Evolutionary conservation across 345 rosid genomes (phyloP).

Genomic region (Trapa bicornis): DNA sequence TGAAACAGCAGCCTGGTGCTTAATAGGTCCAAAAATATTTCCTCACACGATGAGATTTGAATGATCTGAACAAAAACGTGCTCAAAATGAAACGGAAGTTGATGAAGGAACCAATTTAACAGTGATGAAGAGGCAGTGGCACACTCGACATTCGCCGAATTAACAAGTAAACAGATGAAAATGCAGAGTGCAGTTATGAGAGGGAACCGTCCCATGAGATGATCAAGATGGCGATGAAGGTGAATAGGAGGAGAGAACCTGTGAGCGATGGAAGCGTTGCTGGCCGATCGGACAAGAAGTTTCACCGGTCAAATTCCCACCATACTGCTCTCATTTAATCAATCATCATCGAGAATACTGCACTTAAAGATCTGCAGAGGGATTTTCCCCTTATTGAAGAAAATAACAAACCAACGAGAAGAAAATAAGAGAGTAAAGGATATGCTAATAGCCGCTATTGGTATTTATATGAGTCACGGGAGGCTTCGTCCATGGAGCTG

Average conservation of each 20-base stretch:
- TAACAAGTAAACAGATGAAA: background rate
- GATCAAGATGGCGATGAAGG: background rate
- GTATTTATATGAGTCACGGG: conserved; percentile 46
- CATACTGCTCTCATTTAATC: background rate
- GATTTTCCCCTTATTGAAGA: background rate
- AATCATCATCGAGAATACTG: background rate
- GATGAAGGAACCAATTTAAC: background rate
- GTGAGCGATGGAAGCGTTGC: background rate
- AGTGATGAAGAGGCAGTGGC: background rate
- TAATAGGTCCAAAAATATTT: no score
- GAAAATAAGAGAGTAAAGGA: conserved; percentile 17
- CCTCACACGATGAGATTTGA: no score
- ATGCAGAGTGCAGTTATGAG: background rate
- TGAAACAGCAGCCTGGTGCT: no score
- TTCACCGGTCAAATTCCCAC: background rate
- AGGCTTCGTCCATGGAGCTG: background rate
- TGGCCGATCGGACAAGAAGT: background rate
- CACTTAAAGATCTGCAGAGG: background rate
- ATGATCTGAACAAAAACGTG: no score
- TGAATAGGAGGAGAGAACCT: background rate
- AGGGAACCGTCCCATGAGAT: background rate
- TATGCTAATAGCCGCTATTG: conserved; percentile 27
- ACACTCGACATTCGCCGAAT: background rate
- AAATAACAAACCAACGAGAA: background rate
- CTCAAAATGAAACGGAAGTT: background rate